phyloP scores from a whole-genome alignment of 2,329 filamentous ascomycete genomes.

The Biscogniauxia marginata region DNA sequence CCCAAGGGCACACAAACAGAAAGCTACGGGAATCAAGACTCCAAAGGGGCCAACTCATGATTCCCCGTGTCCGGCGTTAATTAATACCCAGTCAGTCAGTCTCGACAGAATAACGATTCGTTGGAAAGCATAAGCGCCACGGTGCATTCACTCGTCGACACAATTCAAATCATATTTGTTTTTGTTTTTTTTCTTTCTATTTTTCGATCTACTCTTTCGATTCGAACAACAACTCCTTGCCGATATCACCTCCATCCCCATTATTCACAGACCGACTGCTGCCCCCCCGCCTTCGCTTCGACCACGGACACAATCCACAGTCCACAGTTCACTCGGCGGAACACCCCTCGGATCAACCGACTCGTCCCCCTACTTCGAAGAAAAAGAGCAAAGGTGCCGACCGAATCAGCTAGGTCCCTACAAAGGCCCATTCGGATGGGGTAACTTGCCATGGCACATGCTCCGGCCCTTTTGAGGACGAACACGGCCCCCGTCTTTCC shows the following conservation, averaged over 20 bases:
- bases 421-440: constrained; percentile 26
- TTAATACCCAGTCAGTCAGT: too few species aligned
- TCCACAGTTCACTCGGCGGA: background rate
- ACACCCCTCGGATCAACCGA: background rate
- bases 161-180: too few species aligned
- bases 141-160: too few species aligned
- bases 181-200: too few species aligned
- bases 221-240: background rate
- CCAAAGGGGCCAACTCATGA: too few species aligned
- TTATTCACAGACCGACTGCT: background rate
- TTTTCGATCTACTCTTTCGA: background rate
- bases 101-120: too few species aligned
- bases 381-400: constrained; percentile 6
- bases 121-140: too few species aligned
- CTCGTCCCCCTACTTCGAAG: background rate
- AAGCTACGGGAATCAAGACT: too few species aligned
- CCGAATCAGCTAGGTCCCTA: constrained; percentile 8
- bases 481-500: constrained; percentile 57
- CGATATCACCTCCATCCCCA: background rate
- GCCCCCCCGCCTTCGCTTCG: background rate
- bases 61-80: too few species aligned
- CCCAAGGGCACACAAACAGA: too few species aligned
- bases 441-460: constrained; percentile 54
- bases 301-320: background rate
- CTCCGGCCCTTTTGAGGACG: constrained; percentile 55